phyloP scores from a whole-genome alignment of 2,329 filamentous ascomycete genomes.

The Sarocladium kiliense region DNA sequence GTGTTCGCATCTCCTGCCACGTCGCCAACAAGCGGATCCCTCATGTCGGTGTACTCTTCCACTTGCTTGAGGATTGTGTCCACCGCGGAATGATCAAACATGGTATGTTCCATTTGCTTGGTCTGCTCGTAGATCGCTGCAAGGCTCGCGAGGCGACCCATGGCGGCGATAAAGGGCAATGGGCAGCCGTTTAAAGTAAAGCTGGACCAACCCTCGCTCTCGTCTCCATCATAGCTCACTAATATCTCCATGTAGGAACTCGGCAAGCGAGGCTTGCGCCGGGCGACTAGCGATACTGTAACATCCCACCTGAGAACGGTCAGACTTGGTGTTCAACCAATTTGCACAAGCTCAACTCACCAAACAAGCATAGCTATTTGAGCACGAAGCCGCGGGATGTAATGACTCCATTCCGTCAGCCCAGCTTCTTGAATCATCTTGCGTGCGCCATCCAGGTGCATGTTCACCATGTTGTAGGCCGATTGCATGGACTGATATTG shows the following conservation, averaged over 20 bases:
- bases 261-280: background rate
- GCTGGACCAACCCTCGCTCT: constrained; percentile 2
- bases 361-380: constrained; percentile 7
- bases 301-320: background rate
- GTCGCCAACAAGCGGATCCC: background rate
- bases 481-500: constrained; percentile 1
- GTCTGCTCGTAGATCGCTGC: constrained; percentile 5
- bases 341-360: background rate
- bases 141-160: background rate
- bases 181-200: constrained; percentile 7
- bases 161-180: background rate
- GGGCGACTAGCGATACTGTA: background rate
- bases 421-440: constrained; percentile 7
- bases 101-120: constrained; percentile 2
- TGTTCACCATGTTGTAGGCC: constrained; percentile 3
- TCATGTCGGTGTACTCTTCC: background rate
- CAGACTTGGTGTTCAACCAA: background rate
- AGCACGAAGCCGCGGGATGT: background rate
- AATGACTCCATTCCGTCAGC: constrained; percentile 1
- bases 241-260: background rate
- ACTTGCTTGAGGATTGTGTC: background rate
- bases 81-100: constrained; percentile 1
- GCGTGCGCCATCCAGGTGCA: background rate
- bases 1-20: background rate
- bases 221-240: background rate